Evolutionary conservation across 108 stramenopile genomes (phyloP).

Genomic region (Schizochytrium sp.): DNA sequence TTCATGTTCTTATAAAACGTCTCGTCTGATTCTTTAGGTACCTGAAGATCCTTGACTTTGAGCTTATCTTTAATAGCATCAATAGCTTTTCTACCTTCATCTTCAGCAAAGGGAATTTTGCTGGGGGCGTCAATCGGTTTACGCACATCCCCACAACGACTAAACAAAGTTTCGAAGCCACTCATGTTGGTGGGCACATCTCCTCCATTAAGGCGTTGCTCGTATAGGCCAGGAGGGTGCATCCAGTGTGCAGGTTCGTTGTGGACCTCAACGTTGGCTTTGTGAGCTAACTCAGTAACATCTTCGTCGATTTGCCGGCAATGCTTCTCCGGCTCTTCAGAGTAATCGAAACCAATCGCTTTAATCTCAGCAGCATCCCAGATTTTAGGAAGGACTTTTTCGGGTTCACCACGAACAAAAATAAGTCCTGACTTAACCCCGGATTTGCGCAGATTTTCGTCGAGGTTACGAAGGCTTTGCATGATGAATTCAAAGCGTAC

Average conservation of each 20-base stretch:
- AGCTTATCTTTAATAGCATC: constrained; percentile 55
- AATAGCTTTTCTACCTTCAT: neutral
- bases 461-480: constrained; percentile 84
- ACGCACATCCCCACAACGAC: neutral
- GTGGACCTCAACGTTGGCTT: constrained; percentile 73
- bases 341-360: constrained; percentile 80
- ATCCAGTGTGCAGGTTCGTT: constrained; percentile 63
- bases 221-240: constrained; percentile 75
- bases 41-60: constrained; percentile 66
- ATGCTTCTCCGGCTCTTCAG: constrained; percentile 77
- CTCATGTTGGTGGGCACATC: constrained; percentile 6
- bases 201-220: constrained; percentile 75
- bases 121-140: neutral
- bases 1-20: constrained; percentile 3
- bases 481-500: constrained; percentile 85
- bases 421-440: constrained; percentile 76
- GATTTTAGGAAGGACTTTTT: constrained; percentile 78
- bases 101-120: neutral
- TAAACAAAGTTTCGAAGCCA: neutral
- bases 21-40: constrained; percentile 6
- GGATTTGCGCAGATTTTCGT: constrained; percentile 74
- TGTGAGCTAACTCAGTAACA: constrained; percentile 61
- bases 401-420: constrained; percentile 84
- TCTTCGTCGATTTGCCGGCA: constrained; percentile 67
- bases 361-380: constrained; percentile 78